These are phyloP conservation scores for Porpolomopsis calyptriformis DNA, from an alignment of 768 basidiomycete genomes.

Conservation along the genomic window DNA sequence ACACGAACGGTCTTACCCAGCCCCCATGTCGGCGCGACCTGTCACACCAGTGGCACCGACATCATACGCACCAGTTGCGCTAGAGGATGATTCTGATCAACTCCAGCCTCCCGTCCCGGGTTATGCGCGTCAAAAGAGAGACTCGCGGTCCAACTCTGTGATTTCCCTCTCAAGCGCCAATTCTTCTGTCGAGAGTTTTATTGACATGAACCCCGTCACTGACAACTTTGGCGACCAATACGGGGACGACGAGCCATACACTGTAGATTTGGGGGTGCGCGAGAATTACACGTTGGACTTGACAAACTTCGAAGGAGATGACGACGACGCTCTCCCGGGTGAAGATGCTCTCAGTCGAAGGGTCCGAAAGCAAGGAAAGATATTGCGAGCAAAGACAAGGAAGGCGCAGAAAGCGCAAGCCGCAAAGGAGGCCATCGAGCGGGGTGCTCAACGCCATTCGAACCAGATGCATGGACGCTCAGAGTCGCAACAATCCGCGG, in stretches of 20 bases:
- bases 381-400: constrained; percentile 32
- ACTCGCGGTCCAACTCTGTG: constrained; percentile 1
- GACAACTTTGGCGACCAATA: constrained; percentile 25
- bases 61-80: neutral
- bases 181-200: constrained; percentile 2
- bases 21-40: neutral
- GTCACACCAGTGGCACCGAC: neutral
- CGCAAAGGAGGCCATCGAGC: constrained; percentile 2
- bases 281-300: constrained; percentile 50
- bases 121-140: neutral
- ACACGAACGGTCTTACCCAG: neutral
- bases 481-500: neutral
- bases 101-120: constrained; percentile 1
- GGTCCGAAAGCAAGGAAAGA: constrained; percentile 51
- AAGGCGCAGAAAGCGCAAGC: constrained; percentile 7
- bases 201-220: constrained; percentile 33
- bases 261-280: constrained; percentile 21
- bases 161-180: constrained; percentile 1
- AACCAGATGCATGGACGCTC: neutral
- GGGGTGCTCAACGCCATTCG: neutral
- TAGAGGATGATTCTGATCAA: neutral
- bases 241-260: constrained; percentile 20
- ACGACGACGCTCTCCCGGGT: constrained; percentile 45
- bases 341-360: constrained; percentile 42
- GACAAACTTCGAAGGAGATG: constrained; percentile 73